Conservation (phyloP, 345 rosid species). For the Psidium friedrichsthalianum region DNA sequence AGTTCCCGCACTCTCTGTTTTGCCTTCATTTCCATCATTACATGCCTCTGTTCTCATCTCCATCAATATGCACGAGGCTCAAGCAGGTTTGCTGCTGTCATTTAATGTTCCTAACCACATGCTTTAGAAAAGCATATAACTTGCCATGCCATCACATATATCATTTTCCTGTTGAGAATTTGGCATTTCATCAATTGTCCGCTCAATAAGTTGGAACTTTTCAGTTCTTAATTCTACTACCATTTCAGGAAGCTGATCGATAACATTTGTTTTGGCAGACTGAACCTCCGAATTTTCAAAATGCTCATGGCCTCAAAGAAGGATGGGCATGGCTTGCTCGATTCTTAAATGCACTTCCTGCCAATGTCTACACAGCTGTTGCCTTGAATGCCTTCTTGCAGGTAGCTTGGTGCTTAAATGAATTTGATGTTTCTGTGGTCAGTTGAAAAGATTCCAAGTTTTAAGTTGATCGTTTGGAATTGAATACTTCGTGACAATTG, state of each 20-base stretch:
- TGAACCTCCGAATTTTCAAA: slow-evolving; percentile 33
- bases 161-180: neutral
- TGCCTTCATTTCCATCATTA: neutral
- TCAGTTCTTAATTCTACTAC: neutral
- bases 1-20: neutral
- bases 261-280: slow-evolving; percentile 37
- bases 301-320: slow-evolving; percentile 57
- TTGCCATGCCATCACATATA: neutral
- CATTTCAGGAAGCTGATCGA: slow-evolving; percentile 1
- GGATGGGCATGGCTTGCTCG: slow-evolving; percentile 91
- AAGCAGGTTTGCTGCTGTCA: neutral
- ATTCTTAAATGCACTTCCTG: slow-evolving; percentile 51
- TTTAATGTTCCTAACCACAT: neutral
- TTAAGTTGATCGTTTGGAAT: neutral
- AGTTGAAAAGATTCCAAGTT: neutral
- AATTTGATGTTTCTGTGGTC: neutral
- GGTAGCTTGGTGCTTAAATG: slow-evolving; percentile 23
- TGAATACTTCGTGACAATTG: neutral
- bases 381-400: slow-evolving; percentile 65
- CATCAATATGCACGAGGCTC: neutral
- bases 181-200: neutral
- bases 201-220: neutral
- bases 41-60: neutral
- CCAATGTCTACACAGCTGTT: slow-evolving; percentile 58
- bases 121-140: neutral